Evolutionary conservation across 163 green algal species (phyloP), one percentile per base, ranked within the genome.

Genomic region (Chloroidium sp.): DNA sequence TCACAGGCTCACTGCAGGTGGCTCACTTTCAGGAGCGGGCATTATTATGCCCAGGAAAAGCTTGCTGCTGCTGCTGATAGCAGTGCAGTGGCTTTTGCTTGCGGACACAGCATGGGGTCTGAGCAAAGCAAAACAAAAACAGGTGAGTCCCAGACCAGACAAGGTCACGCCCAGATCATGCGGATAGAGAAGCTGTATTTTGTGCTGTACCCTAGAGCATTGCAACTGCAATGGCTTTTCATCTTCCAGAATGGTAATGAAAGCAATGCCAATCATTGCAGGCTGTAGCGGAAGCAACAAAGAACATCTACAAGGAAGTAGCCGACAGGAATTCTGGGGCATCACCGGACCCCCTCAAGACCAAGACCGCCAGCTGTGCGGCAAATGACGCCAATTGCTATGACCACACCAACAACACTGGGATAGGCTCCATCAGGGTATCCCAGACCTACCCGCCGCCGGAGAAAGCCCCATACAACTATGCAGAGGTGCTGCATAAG

Each of bases 401-500:
- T 62, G 77, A 80, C 77, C 77, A 80, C 77, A 80, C 77, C 64
- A 62, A 8, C 0, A 80, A 80, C 62, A 10, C 1, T 8, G 77
- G 77, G 0, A 80, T 75, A n/a, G 77, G 77, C 2, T 2, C 62
- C 62, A n/a, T 75, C 14, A 75, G 58, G n/a, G 77, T 80, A 3
- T 76, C 69, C 10, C 8, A 59, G 3, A 4, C 6, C 8, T 68
- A 76, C 14, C 79, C 79, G 6, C 6, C 14, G 0, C n/a, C 74
- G n/a, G 72, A 10, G 12, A 6, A 36, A 4, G 77, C 82, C 0
- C 62, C 60, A 6, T 89, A 86, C 80, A 74, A 81, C 59, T 90
- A 88, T 67, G 62, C 67, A 6, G 79, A 88, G 69, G 86, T 80
- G 2, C 78, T 90, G 62, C 78, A 82, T 75, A 86, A 87, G 76